Conservation (phyloP, 2,329 filamentous ascomycete genomes). For the Beauveria pseudobassiana region DNA sequence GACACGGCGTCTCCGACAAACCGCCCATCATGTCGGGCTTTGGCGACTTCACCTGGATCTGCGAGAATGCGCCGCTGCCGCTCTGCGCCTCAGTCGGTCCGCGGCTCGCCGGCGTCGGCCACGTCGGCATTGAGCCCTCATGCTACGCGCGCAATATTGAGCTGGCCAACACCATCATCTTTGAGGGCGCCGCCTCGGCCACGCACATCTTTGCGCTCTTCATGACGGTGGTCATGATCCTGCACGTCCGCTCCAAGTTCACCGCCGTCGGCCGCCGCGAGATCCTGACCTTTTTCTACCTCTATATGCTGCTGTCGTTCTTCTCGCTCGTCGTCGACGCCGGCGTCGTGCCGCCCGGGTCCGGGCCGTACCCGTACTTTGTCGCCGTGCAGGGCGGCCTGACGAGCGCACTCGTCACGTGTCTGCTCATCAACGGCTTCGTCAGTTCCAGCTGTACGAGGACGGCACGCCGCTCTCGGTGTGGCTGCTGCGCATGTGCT, state of each 20-base stretch:
- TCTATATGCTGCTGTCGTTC: constrained; percentile 86
- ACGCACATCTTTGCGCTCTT: constrained; percentile 84
- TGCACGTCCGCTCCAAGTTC: constrained; percentile 90
- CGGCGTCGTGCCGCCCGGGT: constrained; percentile 81
- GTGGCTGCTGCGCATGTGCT: constrained; percentile 80
- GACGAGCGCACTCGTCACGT: constrained; percentile 77
- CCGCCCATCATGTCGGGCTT: constrained; percentile 64
- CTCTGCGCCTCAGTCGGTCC: constrained; percentile 80
- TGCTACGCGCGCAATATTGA: constrained; percentile 96
- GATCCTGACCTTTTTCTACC: constrained; percentile 89
- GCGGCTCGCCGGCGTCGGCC: constrained; percentile 57
- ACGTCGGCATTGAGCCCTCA: constrained; percentile 73
- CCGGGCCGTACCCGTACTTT: constrained; percentile 80
- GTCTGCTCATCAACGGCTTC: constrained; percentile 91
- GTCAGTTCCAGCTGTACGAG: constrained; percentile 98
- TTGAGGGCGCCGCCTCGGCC: constrained; percentile 83
- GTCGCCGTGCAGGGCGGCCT: constrained; percentile 81
- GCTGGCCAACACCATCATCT: constrained; percentile 96
- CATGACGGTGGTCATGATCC: constrained; percentile 96
- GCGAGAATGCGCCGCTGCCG: constrained; percentile 75
- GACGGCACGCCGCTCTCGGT: constrained; percentile 90
- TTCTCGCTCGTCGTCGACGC: constrained; percentile 86
- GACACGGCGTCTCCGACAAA: background rate
- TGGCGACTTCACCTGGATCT: constrained; percentile 84
- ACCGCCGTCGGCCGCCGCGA: constrained; percentile 79